phyloP scores from a whole-genome alignment of 768 basidiomycete genomes.

The Phylloporus rhodoxanthus region DNA sequence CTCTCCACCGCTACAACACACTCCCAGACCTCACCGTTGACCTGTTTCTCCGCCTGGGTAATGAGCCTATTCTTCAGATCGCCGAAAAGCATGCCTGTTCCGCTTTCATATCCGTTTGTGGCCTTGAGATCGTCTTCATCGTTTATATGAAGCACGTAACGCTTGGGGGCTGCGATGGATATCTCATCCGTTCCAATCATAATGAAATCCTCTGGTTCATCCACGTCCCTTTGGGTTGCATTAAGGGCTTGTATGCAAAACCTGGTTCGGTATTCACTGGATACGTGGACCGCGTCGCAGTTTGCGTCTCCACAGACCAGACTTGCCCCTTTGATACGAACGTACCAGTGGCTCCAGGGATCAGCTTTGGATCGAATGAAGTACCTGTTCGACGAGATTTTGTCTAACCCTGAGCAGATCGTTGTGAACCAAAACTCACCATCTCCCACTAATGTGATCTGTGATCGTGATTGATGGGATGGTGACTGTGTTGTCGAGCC shows the following conservation, averaged over 20 bases:
- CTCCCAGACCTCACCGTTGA: not conserved
- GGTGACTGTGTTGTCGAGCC: not conserved
- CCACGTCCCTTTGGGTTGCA: not conserved
- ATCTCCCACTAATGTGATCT: not conserved
- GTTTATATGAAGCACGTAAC: not conserved
- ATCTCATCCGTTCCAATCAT: not conserved
- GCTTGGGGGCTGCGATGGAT: not conserved
- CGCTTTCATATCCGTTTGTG: not conserved
- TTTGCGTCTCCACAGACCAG: not conserved
- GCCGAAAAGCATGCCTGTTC: not conserved
- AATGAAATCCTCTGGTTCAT: not conserved
- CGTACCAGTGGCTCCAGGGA: not conserved
- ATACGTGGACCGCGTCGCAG: not conserved
- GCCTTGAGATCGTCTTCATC: not conserved
- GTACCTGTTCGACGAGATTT: not conserved
- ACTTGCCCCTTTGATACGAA: not conserved
- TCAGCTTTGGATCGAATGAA: not conserved
- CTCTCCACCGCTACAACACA: not conserved
- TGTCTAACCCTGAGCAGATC: not conserved
- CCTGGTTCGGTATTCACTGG: not conserved
- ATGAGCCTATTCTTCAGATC: not conserved
- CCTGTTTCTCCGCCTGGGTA: not conserved
- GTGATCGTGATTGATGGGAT: not conserved
- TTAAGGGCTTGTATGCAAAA: not conserved
- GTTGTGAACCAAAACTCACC: not conserved